A percentile compares a stretch with the other conserved stretches of the same genome.
phyloP scores from a whole-genome alignment of 2,329 filamentous ascomycete species.

The Sporothrix mexicana region DNA sequence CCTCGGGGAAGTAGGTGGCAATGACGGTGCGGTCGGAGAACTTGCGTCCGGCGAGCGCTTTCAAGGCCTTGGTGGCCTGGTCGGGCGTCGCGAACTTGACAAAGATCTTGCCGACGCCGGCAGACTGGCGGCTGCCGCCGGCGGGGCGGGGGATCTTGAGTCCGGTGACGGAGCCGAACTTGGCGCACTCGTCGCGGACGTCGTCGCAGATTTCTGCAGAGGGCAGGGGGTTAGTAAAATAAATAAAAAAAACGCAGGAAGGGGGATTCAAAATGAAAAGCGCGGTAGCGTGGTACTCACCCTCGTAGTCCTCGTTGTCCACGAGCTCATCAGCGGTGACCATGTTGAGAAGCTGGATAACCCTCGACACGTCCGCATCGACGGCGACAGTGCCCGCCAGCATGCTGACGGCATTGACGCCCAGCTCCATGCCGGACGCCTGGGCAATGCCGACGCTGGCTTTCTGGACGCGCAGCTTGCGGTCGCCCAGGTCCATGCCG shows the following conservation, averaged over 20 bases:
- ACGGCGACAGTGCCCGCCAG: conserved; percentile 86
- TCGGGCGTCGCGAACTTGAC: conserved; percentile 87
- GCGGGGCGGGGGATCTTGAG: conserved; percentile 90
- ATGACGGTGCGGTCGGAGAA: conserved; percentile 97
- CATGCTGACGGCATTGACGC: conserved; percentile 97
- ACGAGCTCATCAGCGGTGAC: conserved; percentile 94
- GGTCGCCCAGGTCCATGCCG: conserved; percentile 89
- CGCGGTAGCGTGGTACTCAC: too few relatives aligned
- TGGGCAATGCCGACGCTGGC: conserved; percentile 96
- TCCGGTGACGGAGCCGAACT: conserved; percentile 84
- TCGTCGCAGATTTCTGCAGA: conserved; percentile 90
- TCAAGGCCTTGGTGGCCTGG: conserved; percentile 81
- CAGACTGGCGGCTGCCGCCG: conserved; percentile 79
- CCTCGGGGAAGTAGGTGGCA: conserved; percentile 95
- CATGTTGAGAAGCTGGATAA: conserved; percentile 96
- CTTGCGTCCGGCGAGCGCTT: conserved; percentile 90
- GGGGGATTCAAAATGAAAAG: not conserved
- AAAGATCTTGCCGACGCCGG: conserved; percentile 96
- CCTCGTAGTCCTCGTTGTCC: conserved; percentile 93
- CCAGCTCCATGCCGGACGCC: conserved; percentile 88
- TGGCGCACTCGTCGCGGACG: conserved; percentile 88
- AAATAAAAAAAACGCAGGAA: conserved; percentile 45
- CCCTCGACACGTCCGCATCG: conserved; percentile 76
- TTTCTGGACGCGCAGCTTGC: conserved; percentile 81
- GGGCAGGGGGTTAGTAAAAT: conserved; percentile 27